Conservation (phyloP, 31 red algal species). For the Endocladia muricata region DNA sequence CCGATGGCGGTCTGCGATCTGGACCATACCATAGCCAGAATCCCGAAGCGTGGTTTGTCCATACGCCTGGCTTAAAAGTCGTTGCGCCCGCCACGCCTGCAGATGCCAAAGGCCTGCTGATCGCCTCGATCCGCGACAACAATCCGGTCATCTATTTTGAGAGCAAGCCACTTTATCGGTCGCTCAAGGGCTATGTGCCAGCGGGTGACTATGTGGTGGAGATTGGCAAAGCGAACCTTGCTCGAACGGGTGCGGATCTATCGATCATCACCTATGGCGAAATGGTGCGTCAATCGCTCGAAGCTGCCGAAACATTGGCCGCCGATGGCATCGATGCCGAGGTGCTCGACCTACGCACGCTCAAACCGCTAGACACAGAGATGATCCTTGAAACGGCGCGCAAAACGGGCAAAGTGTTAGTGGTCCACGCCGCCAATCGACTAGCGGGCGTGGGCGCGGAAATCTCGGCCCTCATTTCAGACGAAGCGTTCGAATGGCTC, state of each 20-base stretch:
- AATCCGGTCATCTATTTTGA: slow-evolving; percentile 87
- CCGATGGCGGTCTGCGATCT: slow-evolving; percentile 54
- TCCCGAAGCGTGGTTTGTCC: slow-evolving; percentile 65
- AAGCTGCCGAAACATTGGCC: slow-evolving; percentile 22
- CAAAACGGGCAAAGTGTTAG: slow-evolving; percentile 48
- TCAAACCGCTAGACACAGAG: slow-evolving; percentile 60
- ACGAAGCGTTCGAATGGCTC: slow-evolving; percentile 48
- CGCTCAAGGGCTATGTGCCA: slow-evolving; percentile 34
- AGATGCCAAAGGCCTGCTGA: slow-evolving; percentile 70
- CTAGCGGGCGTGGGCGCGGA: slow-evolving; percentile 74
- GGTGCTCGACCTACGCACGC: slow-evolving; percentile 61
- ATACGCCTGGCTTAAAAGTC: slow-evolving; percentile 78
- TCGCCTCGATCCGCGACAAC: slow-evolving; percentile 43
- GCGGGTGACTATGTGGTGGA: slow-evolving; percentile 52
- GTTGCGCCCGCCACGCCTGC: slow-evolving; percentile 59
- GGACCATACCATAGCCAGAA: slow-evolving; percentile 69
- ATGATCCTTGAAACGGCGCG: slow-evolving; percentile 38
- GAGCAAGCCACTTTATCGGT: slow-evolving; percentile 65
- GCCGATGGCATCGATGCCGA: slow-evolving; percentile 37
- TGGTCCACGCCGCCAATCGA: slow-evolving; percentile 59
- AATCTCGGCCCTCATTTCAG: slow-evolving; percentile 51
- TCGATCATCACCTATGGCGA: slow-evolving; percentile 65
- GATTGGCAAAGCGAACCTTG: slow-evolving; percentile 40
- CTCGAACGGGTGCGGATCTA: slow-evolving; percentile 44
- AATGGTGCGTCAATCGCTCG: slow-evolving; percentile 42